Base-by-base conservation (phyloP, 148 eudicot species). In the Diospyros lotus region DNA sequence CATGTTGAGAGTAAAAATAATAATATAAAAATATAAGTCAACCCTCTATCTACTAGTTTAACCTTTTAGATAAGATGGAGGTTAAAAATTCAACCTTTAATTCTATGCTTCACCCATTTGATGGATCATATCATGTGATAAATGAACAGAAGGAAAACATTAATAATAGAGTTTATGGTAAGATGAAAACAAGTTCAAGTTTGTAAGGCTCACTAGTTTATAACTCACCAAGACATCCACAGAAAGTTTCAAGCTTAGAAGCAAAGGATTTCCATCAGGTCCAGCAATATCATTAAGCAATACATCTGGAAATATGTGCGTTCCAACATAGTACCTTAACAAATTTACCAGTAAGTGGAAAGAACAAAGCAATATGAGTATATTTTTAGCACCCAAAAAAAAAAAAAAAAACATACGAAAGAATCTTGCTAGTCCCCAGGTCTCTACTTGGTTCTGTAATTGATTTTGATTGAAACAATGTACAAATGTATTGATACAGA, bases 241-340 rank as follows among this genome's bases (percentile, higher is more conserved):
- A 43, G 98, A 85, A 77, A 94, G 93, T 86, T 92, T 94, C 85
- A 94, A 82, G 84, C 98, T 92, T 66, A 94, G 81, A 71, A 92
- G 88, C 87, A 94, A 84, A 74, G 89, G 68, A 83, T 85, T 90
- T 66, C 88, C 95, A 58, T 92, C 93, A 73, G 97, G 93, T 55
- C 98, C 98, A 83, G 98, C 91, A 83, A 92, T 89, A 54, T 94
- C 98, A 85, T 94, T 94, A 52, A 94, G 97, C 89, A 92, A 83
- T 65, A 94, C 98, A 79, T 90, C 92, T 61, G 97, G 97, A 67
- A 92, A 94, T 76, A 86, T 59, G 60, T 87, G 85, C 43, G 89
- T 76, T 63, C 98, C 98, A 72, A 85, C 43, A 66, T 81, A 83
- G 74, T 83, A 86, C 98, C 98, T 94, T 69, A 64, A 73, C 71